A percentile compares a stretch with the other conserved stretches of the same genome.
Conservation (phyloP, 129 eudicot genomes). For the Arctium lappa region DNA sequence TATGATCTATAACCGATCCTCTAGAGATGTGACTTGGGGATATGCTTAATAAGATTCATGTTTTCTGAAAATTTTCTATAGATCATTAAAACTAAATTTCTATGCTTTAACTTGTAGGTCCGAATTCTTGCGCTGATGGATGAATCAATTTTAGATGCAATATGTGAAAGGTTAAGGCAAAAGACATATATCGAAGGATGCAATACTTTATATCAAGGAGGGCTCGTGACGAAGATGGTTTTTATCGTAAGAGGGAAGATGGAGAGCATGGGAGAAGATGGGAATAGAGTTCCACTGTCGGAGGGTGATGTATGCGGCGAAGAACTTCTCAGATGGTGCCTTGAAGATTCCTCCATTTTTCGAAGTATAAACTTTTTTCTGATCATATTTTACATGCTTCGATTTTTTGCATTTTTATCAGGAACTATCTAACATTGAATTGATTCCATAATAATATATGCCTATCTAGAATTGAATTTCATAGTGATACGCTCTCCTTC, state of each 20-base stretch:
- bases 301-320: conserved; percentile 89
- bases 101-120: conserved; percentile 41
- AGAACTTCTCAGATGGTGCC: conserved; percentile 87
- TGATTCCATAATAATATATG: neutral
- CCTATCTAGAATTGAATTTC: neutral
- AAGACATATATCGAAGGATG: conserved; percentile 69
- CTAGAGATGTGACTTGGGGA: neutral
- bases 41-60: neutral
- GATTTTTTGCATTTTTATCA: neutral
- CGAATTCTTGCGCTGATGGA: conserved; percentile 58
- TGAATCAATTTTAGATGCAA: conserved; percentile 70
- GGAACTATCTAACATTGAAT: neutral
- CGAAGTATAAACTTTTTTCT: conserved; percentile 32
- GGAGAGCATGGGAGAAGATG: conserved; percentile 62
- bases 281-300: conserved; percentile 23
- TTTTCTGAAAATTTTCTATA: too few species aligned
- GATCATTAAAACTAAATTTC: neutral
- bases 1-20: neutral
- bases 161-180: conserved; percentile 63
- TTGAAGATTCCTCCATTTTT: conserved; percentile 59
- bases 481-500: neutral
- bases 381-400: neutral
- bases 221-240: conserved; percentile 65
- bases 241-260: conserved; percentile 75
- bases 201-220: conserved; percentile 45